phyloP scores from a whole-genome alignment of 352 stramenopile genomes.

The Phytopythium aichiense region DNA sequence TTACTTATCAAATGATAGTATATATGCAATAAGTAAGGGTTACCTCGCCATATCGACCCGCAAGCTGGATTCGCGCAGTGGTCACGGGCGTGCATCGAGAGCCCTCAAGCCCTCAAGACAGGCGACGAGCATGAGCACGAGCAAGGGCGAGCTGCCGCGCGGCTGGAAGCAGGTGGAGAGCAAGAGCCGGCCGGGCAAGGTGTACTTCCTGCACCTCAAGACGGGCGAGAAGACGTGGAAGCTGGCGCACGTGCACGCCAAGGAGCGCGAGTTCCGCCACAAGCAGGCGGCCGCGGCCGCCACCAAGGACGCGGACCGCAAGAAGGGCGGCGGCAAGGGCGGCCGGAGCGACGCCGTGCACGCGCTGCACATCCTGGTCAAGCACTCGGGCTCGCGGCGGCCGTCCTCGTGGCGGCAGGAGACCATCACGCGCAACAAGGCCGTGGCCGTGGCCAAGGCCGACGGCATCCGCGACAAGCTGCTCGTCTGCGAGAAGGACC shows the following conservation, averaged over 20 bases:
- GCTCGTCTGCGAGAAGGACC: slow-evolving; percentile 56
- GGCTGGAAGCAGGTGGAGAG: slow-evolving; percentile 87
- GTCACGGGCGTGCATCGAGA: no score
- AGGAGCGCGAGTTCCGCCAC: slow-evolving; percentile 73
- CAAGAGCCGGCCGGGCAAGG: slow-evolving; percentile 80
- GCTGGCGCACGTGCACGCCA: slow-evolving; percentile 75
- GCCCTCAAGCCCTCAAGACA: neutral
- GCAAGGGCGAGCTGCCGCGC: slow-evolving; percentile 62
- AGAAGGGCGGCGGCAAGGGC: slow-evolving; percentile 15
- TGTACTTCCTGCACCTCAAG: slow-evolving; percentile 85
- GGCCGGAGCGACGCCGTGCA: slow-evolving; percentile 45
- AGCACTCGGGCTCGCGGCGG: slow-evolving; percentile 77
- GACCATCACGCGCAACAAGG: slow-evolving; percentile 84
- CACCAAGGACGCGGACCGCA: slow-evolving; percentile 24
- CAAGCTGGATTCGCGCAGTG: no score
- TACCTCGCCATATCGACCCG: no score
- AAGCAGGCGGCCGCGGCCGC: slow-evolving; percentile 27
- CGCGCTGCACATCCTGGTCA: slow-evolving; percentile 86
- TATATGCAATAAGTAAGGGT: no score
- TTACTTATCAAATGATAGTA: no score
- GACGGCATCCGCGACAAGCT: slow-evolving; percentile 83
- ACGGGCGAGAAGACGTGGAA: slow-evolving; percentile 88
- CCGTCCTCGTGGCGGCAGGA: slow-evolving; percentile 88
- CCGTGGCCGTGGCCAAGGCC: slow-evolving; percentile 72
- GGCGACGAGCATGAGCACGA: slow-evolving; percentile 27